These are phyloP conservation scores for Saprolegnia diclina DNA, from an alignment of 352 stramenopile genomes.

Conservation along the genomic window DNA sequence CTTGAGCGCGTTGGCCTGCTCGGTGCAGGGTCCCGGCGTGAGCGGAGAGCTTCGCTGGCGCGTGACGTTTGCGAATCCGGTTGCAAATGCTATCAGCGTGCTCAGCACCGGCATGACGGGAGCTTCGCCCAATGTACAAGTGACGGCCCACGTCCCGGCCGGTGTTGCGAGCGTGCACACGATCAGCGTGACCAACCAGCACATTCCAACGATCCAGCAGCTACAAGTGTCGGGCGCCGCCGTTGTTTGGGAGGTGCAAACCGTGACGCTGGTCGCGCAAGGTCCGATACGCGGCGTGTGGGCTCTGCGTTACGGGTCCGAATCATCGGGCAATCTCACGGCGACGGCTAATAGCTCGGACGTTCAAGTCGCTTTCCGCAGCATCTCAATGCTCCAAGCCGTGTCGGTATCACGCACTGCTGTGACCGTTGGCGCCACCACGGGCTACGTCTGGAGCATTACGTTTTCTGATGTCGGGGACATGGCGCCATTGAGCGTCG, in stretches of 20 bases:
- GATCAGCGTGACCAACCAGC: constrained; percentile 27
- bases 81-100: constrained; percentile 21
- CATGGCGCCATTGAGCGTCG: constrained; percentile 24
- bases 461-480: constrained; percentile 35
- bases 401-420: constrained; percentile 22
- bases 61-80: constrained; percentile 28
- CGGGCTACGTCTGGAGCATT: constrained; percentile 33
- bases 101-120: constrained; percentile 29
- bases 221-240: constrained; percentile 17
- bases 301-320: background rate
- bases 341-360: background rate
- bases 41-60: constrained; percentile 34
- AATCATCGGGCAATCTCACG: constrained; percentile 10
- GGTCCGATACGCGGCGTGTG: background rate
- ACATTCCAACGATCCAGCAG: constrained; percentile 32
- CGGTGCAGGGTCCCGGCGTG: constrained; percentile 30
- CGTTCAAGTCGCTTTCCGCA: constrained; percentile 10
- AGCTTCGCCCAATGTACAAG: constrained; percentile 12
- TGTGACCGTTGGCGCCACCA: constrained; percentile 19
- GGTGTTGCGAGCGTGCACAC: constrained; percentile 30
- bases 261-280: background rate
- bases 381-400: background rate
- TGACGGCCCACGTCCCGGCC: background rate
- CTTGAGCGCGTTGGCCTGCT: constrained; percentile 30
- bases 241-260: constrained; percentile 25